Evolutionary conservation across 805 yeast species (phyloP).

Genomic region (Yarrowia sp.): DNA sequence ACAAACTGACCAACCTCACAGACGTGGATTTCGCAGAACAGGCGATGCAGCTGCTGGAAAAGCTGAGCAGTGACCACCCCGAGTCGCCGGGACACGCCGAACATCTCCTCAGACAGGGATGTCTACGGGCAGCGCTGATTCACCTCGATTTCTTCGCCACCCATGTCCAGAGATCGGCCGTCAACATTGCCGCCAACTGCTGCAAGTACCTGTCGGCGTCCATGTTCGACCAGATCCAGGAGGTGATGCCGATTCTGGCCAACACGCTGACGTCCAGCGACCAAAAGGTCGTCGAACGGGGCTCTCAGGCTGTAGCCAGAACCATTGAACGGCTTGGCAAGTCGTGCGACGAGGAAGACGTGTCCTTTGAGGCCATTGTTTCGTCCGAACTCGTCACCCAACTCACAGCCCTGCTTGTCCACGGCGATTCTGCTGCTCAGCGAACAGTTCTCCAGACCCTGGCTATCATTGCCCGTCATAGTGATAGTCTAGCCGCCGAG

Average conservation of each 20-base stretch:
- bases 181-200: slow-evolving; percentile 53
- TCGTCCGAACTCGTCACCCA: slow-evolving; percentile 20
- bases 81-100: slow-evolving; percentile 44
- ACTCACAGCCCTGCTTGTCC: slow-evolving; percentile 21
- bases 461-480: slow-evolving; percentile 18
- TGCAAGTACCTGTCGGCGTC: slow-evolving; percentile 38
- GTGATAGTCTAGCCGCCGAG: slow-evolving; percentile 18
- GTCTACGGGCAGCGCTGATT: slow-evolving; percentile 68
- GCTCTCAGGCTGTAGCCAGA: slow-evolving; percentile 69
- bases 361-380: slow-evolving; percentile 20
- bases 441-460: slow-evolving; percentile 43
- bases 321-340: slow-evolving; percentile 58
- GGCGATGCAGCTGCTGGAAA: slow-evolving; percentile 61
- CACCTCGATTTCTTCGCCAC: slow-evolving; percentile 87
- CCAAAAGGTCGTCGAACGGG: slow-evolving; percentile 63
- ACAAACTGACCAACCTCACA: slow-evolving; percentile 72
- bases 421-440: slow-evolving; percentile 21
- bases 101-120: slow-evolving; percentile 59
- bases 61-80: slow-evolving; percentile 47
- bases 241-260: slow-evolving; percentile 65
- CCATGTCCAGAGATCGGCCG: slow-evolving; percentile 85
- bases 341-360: slow-evolving; percentile 21
- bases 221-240: slow-evolving; percentile 54
- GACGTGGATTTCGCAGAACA: slow-evolving; percentile 94
- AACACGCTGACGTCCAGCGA: slow-evolving; percentile 63